Evolutionary conservation across 176 grass and related monocot species (phyloP).

Genomic region (Triticum monococcum): DNA sequence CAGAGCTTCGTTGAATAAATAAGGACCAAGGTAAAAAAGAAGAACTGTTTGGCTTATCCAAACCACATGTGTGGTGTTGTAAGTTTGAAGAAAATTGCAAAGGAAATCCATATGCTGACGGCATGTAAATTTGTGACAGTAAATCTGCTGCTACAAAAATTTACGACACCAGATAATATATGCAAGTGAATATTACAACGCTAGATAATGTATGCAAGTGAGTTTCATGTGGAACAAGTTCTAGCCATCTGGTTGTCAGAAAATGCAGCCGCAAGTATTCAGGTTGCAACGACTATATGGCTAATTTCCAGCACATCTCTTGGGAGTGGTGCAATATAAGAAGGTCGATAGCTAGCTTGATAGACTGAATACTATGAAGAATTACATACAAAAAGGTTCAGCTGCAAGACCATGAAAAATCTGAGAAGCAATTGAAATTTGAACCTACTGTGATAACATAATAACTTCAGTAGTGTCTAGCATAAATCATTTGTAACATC

Average conservation of each 20-base stretch:
- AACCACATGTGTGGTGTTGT: background rate
- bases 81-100: background rate
- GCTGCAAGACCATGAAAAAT: background rate
- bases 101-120: too few relatives aligned
- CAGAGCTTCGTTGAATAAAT: background rate
- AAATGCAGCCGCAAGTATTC: background rate
- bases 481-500: too few relatives aligned
- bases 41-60: background rate
- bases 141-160: background rate
- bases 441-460: background rate
- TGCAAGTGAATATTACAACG: too few relatives aligned
- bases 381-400: background rate
- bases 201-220: background rate
- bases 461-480: background rate
- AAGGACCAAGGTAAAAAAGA: background rate
- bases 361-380: background rate
- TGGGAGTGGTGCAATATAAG: background rate
- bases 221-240: background rate
- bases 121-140: background rate
- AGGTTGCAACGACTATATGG: background rate
- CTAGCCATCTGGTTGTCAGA: background rate
- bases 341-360: background rate
- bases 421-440: background rate
- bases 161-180: background rate
- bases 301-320: background rate